Conservation (phyloP, 2,329 filamentous ascomycete species). For the Fusarium chaquense region DNA sequence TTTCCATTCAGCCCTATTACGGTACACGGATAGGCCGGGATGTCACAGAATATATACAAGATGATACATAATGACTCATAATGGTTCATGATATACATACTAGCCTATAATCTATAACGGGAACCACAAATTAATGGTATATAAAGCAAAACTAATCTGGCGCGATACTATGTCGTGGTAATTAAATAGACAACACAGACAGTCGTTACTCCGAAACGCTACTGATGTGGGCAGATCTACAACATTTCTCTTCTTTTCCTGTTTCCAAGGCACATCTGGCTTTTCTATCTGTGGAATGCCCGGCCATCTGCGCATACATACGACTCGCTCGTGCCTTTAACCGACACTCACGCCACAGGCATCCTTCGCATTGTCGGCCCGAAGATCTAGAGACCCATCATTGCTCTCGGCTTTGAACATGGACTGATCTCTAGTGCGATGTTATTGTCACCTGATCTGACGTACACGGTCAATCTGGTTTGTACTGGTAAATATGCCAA, state of each 20-base stretch:
- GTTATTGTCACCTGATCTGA: rapidly evolving
- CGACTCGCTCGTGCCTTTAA: no score
- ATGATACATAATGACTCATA: constrained; percentile 24
- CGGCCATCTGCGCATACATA: background rate
- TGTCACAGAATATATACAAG: background rate
- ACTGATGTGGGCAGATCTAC: rapidly evolving
- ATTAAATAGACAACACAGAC: rapidly evolving
- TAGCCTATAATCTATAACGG: rapidly evolving
- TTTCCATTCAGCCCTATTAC: background rate
- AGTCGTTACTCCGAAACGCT: rapidly evolving
- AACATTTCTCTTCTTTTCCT: rapidly evolving
- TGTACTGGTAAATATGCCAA: background rate
- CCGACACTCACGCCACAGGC: background rate
- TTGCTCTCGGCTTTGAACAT: background rate
- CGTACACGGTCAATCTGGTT: rapidly evolving
- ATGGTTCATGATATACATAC: background rate
- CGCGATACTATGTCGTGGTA: rapidly evolving
- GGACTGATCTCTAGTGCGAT: background rate
- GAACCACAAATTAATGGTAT: background rate
- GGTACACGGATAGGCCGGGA: background rate
- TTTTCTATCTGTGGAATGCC: background rate
- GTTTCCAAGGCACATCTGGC: no score
- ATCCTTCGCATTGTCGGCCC: background rate
- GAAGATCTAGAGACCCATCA: background rate
- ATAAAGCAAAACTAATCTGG: rapidly evolving